Base-by-base conservation (phyloP, 179 eudicot genomes). In the Drosera spatulata region DNA sequence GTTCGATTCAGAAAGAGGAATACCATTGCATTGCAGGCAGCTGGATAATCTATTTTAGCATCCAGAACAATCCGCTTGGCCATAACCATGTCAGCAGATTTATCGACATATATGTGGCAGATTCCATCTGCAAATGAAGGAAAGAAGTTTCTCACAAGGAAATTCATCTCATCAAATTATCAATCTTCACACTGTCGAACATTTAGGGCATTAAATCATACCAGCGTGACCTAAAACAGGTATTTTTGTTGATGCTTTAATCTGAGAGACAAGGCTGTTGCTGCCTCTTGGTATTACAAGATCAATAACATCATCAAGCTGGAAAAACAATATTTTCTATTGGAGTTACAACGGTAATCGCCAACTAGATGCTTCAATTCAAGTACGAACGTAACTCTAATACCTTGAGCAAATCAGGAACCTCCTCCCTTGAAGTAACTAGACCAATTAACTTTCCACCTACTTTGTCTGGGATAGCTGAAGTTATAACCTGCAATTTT, bases 161-260 rank as follows among this genome's bases (percentile, higher is more conserved):
- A 71, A 61, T 59, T 39, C 41, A 60, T 41, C 43, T 43, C 37
- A 15, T 51, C 55, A 51, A 4, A 51, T 22, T 1, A 22, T 22
- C 33, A 6, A 51, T 51, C 13, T 51, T 7, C 37, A 11, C 8
- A 5, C 2, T 49, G 2, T 22, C 33, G 33, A 22, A 12, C 8
- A 5, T 51, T 51, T 51, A 5, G 7, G 55, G 5, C 5, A 6
- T n/a, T 13, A 12, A 5, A 41, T 7, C 61, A 64, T 72, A 90
- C 99, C 99, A 46, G 99, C 84, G 75, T 93, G 99, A n/a, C 99
- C 99, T 22, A 93, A 78, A 62, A 93, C 99, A 11, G 99, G 99
- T 62, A 93, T 93, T 77, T 85, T 86, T 58, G 99, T 93, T 38
- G 93, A 85, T 55, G 80, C 78, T 75, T 85, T 90, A 55, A 93